Evolutionary conservation across 495 filamentous ascomycete genomes (phyloP), one percentile per base, ranked within the genome.

Genomic region (Hypoxylon trugodes): DNA sequence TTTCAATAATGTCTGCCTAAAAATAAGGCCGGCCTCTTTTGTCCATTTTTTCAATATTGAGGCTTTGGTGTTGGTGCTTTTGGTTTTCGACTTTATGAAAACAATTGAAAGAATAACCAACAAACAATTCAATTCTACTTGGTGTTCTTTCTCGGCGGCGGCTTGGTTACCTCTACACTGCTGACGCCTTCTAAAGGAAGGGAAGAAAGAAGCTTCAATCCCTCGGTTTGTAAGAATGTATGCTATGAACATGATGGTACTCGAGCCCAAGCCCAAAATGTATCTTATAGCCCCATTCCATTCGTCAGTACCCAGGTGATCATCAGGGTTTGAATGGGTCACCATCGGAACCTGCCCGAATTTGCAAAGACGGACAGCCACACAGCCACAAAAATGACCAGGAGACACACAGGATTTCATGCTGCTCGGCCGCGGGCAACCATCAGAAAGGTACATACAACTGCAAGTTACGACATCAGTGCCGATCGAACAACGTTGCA

Each of bases 401-500:
- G 60, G 43, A 40, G 51, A 12, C 25, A n/a, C 21, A 21, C n/a
- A 24, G 24, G 15, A 58, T 19, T n/a, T n/a, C n/a, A n/a, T n/a
- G n/a, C n/a, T n/a, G n/a, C n/a, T n/a, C n/a, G n/a, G n/a, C n/a
- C n/a, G n/a, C n/a, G n/a, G n/a, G n/a, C n/a, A n/a, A n/a, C n/a
- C n/a, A n/a, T n/a, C n/a, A n/a, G n/a, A n/a, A n/a, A 46, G 30
- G 59, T 48, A 62, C n/a, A n/a, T n/a, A n/a, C n/a, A 53, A 25
- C 22, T 25, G 41, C 53, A 54, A 55, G 32, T 52, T 33, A 58
- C 35, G 18, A 57, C 56, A 25, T 50, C 19, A 46, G n/a, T 33
- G 63, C 26, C 64, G 58, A 62, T 67, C 58, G 38, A 49, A 67
- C 58, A 67, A 67, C 64, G 64, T 67, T 67, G 64, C 64, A 67